Conservation (phyloP, 2,329 filamentous ascomycete genomes). For the Ascochyta rabiei region DNA sequence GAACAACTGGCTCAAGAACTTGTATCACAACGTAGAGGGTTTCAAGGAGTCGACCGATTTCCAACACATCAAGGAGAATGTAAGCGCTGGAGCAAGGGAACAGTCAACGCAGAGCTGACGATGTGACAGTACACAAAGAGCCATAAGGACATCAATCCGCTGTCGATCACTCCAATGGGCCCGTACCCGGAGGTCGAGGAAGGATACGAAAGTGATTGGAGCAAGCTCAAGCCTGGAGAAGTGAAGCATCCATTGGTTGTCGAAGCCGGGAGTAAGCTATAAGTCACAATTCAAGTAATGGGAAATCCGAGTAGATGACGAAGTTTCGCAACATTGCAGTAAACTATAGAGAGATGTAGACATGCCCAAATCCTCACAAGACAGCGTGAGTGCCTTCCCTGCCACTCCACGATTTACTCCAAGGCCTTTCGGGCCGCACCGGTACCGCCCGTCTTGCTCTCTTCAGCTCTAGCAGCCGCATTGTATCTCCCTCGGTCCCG, state of each 20-base stretch:
- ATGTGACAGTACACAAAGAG: slow-evolving; percentile 61
- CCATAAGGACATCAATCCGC: slow-evolving; percentile 65
- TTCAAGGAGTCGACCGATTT: slow-evolving; percentile 68
- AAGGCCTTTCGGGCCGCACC: slow-evolving; percentile 29
- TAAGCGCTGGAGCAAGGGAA: slow-evolving; percentile 25
- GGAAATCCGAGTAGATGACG: no score
- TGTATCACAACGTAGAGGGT: slow-evolving; percentile 63
- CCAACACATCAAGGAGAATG: slow-evolving; percentile 71
- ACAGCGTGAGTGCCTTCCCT: not conserved
- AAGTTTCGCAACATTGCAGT: no score
- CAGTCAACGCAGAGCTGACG: not conserved
- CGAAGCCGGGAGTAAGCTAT: slow-evolving; percentile 39
- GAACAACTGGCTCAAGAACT: slow-evolving; percentile 64
- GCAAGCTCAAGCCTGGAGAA: slow-evolving; percentile 55
- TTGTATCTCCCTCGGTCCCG: slow-evolving; percentile 14
- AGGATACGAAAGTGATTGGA: slow-evolving; percentile 58
- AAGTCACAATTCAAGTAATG: not conserved
- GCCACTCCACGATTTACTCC: slow-evolving; percentile 23
- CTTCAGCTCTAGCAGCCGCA: slow-evolving; percentile 26
- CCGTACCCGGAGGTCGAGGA: slow-evolving; percentile 65
- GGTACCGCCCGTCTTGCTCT: slow-evolving; percentile 19
- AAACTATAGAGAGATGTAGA: no score
- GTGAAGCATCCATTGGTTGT: slow-evolving; percentile 52
- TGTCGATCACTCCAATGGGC: slow-evolving; percentile 66
- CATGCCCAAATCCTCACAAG: no score